phyloP scores from a whole-genome alignment of 2,329 filamentous ascomycete species.

The Epichloe elymi region DNA sequence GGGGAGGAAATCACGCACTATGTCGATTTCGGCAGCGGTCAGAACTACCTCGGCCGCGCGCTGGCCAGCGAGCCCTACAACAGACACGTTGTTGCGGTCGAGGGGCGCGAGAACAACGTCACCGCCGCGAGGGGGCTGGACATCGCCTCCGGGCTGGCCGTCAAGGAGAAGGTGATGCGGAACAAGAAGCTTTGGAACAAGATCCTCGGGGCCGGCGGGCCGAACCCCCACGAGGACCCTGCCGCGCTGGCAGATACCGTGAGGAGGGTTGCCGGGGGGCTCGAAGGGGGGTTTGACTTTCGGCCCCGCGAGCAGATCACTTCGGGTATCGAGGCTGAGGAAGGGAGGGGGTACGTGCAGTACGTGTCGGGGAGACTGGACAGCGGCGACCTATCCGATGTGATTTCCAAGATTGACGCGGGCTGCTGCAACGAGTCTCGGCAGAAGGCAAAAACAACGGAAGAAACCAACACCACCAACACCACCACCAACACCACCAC shows the following conservation, averaged over 20 bases:
- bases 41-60: conserved; percentile 87
- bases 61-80: conserved; percentile 79
- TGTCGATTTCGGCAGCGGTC: conserved; percentile 90
- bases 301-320: conserved; percentile 35
- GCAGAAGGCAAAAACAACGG: background rate
- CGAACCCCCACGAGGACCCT: conserved; percentile 26
- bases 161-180: conserved; percentile 58
- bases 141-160: conserved; percentile 62
- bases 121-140: conserved; percentile 74
- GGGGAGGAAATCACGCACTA: conserved; percentile 62
- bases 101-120: conserved; percentile 79
- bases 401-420: conserved; percentile 45
- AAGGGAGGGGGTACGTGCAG: conserved; percentile 58
- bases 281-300: conserved; percentile 26
- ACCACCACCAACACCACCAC: background rate
- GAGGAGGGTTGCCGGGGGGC: conserved; percentile 20
- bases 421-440: conserved; percentile 13
- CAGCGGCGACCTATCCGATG: conserved; percentile 56
- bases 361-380: conserved; percentile 66
- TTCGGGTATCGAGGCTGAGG: conserved; percentile 39
- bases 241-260: conserved; percentile 20
- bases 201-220: conserved; percentile 27
- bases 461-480: conserved; percentile 3
- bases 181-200: conserved; percentile 71
- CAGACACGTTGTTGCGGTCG: conserved; percentile 77